These are phyloP conservation scores for Xylaria sp. DNA, from an alignment of 2,329 filamentous ascomycete species.

Conservation along the genomic window DNA sequence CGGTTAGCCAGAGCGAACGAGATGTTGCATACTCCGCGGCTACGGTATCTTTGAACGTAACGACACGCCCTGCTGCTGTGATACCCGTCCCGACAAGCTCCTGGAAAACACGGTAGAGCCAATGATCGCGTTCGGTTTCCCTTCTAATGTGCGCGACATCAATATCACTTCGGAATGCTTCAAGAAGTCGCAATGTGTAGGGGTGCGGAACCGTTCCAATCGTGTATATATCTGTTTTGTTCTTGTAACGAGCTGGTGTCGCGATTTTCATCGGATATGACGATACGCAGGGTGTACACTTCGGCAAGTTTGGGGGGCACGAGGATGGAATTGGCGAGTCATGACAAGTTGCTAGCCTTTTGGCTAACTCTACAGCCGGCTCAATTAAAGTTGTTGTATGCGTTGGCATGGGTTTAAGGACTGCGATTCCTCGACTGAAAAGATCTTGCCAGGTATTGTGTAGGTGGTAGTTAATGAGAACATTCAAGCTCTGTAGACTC, in stretches of 20 bases:
- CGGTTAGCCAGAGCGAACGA: constrained; percentile 83
- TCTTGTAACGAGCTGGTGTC: constrained; percentile 75
- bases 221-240: constrained; percentile 78
- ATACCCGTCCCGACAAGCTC: constrained; percentile 73
- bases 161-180: constrained; percentile 69
- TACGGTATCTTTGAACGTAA: constrained; percentile 83
- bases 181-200: constrained; percentile 80
- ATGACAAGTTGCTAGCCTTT: constrained; percentile 80
- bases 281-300: constrained; percentile 79
- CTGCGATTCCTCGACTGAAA: constrained; percentile 80
- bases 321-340: constrained; percentile 76
- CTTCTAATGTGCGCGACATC: constrained; percentile 74
- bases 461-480: constrained; percentile 85
- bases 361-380: constrained; percentile 77
- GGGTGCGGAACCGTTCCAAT: constrained; percentile 93
- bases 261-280: constrained; percentile 72
- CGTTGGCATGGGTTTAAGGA: constrained; percentile 81
- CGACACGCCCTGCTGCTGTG: constrained; percentile 71
- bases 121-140: constrained; percentile 78
- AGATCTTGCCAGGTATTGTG: constrained; percentile 85
- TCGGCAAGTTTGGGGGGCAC: constrained; percentile 83
- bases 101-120: constrained; percentile 78
- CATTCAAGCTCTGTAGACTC: constrained; percentile 74
- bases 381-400: constrained; percentile 79
- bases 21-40: constrained; percentile 73